These are phyloP conservation scores for Russula dissimulans DNA, from an alignment of 768 basidiomycete species.

Conservation along the genomic window DNA sequence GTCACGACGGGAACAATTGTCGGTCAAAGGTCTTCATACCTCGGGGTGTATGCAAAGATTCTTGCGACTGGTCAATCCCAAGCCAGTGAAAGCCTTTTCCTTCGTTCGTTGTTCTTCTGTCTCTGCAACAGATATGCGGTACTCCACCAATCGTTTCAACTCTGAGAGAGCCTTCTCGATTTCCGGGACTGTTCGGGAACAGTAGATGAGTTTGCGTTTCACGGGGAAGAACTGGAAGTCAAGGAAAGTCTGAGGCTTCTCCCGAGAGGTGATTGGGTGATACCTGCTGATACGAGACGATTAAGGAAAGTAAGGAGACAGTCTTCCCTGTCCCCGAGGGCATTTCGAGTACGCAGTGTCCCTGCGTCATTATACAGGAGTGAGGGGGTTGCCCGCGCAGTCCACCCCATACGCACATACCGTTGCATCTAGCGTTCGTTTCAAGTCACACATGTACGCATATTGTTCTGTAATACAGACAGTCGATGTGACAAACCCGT, in stretches of 20 bases:
- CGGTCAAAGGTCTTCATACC: constrained; percentile 35
- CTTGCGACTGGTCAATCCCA: constrained; percentile 92
- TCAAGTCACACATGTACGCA: constrained; percentile 98
- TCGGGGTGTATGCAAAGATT: constrained; percentile 95
- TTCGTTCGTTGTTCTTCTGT: constrained; percentile 66
- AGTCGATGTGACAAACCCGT: constrained; percentile 2
- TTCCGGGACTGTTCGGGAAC: constrained; percentile 98
- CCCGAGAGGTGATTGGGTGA: too few relatives aligned
- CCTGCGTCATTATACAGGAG: constrained; percentile 38
- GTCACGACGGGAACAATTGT: neutral
- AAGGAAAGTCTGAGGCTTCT: neutral
- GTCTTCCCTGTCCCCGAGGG: constrained; percentile 99
- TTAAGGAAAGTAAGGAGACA: constrained; percentile 87
- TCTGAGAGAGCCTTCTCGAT: constrained; percentile 98
- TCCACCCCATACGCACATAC: constrained; percentile 35
- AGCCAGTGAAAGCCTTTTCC: constrained; percentile 74
- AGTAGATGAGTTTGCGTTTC: constrained; percentile 92
- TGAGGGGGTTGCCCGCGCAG: neutral
- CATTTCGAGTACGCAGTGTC: constrained; percentile 99
- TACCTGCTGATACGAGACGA: constrained; percentile 97
- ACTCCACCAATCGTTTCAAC: constrained; percentile 86
- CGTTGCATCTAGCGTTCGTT: constrained; percentile 89
- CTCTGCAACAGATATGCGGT: constrained; percentile 66
- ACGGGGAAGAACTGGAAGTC: constrained; percentile 74
- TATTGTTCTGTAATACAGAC: constrained; percentile 68